Percentiles rank a stretch among this genome's conserved stretches.
Conservation (phyloP, 225 moss, liverwort and hornwort species). For the Lunularia cruciata region DNA sequence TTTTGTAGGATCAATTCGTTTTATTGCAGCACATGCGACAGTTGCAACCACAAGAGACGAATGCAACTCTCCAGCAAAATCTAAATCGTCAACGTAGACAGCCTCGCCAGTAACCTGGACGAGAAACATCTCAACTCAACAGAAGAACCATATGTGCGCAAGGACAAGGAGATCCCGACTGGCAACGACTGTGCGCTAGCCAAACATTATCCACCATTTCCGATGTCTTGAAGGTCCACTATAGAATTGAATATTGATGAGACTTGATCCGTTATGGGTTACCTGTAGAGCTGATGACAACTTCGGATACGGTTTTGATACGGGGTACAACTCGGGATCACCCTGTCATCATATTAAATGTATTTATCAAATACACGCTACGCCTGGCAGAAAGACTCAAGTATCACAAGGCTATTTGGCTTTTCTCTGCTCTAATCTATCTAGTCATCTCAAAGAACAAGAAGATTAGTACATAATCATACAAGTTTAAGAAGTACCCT, state of each 20-base stretch:
- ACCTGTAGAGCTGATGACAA: slow-evolving; percentile 54
- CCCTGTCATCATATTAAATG: slow-evolving; percentile 51
- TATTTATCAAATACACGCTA: too few relatives aligned
- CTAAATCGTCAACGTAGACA: slow-evolving; percentile 68
- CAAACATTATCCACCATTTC: too few relatives aligned
- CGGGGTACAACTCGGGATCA: slow-evolving; percentile 76
- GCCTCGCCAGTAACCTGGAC: slow-evolving; percentile 76
- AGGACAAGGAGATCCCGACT: neutral
- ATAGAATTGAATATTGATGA: slow-evolving; percentile 9
- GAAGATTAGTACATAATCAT: too few relatives aligned
- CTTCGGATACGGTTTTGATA: slow-evolving; percentile 76
- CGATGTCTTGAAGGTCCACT: too few relatives aligned
- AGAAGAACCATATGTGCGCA: neutral
- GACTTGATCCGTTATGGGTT: too few relatives aligned
- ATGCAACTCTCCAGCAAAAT: slow-evolving; percentile 59
- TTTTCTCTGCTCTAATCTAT: too few relatives aligned
- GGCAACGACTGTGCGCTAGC: neutral
- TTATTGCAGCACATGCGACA: slow-evolving; percentile 60
- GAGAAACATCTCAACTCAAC: neutral
- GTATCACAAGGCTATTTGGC: too few relatives aligned
- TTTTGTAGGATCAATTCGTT: slow-evolving; percentile 61
- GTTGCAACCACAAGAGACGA: slow-evolving; percentile 59
- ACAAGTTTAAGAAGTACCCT: too few relatives aligned
- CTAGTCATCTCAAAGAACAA: too few relatives aligned
- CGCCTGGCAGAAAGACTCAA: too few relatives aligned